These are phyloP conservation scores for Periconia sp. DNA, from an alignment of 2,329 filamentous ascomycete species.

Conservation along the genomic window DNA sequence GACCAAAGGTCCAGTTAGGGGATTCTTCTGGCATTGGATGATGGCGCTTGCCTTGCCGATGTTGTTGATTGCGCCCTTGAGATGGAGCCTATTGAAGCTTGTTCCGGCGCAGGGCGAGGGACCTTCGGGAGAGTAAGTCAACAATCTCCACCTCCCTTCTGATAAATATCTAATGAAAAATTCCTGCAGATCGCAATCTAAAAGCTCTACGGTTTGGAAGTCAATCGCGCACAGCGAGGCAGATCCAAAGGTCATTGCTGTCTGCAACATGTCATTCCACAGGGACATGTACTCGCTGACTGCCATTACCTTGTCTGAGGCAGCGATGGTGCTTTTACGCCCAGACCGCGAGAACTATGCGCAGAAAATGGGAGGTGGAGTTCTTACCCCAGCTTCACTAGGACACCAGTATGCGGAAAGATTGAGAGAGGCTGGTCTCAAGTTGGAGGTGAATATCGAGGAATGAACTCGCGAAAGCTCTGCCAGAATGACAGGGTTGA, in stretches of 20 bases:
- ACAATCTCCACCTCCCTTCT: background rate
- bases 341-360: constrained; percentile 22
- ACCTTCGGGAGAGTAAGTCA: constrained; percentile 45
- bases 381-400: constrained; percentile 70
- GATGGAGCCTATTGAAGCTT: constrained; percentile 8
- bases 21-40: constrained; percentile 3
- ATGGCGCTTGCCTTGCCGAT: constrained; percentile 16
- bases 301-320: constrained; percentile 1
- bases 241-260: background rate
- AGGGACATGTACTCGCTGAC: constrained; percentile 6
- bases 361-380: constrained; percentile 61
- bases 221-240: background rate
- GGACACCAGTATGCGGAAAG: constrained; percentile 65
- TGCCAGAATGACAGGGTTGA: too few relatives aligned
- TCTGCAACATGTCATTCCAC: constrained; percentile 1
- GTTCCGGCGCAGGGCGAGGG: constrained; percentile 16
- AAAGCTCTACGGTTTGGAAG: constrained; percentile 1
- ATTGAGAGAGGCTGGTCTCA: constrained; percentile 1
- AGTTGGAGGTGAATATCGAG: background rate
- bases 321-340: constrained; percentile 5
- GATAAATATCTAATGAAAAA: background rate
- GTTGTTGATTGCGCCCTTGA: constrained; percentile 13
- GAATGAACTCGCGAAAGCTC: background rate
- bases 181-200: background rate
- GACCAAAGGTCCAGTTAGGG: background rate